Percentiles rank a stretch among this genome's conserved stretches.
These are phyloP conservation scores for Phytophthora tentaculata DNA, from an alignment of 352 stramenopile species.

Conservation along the genomic window DNA sequence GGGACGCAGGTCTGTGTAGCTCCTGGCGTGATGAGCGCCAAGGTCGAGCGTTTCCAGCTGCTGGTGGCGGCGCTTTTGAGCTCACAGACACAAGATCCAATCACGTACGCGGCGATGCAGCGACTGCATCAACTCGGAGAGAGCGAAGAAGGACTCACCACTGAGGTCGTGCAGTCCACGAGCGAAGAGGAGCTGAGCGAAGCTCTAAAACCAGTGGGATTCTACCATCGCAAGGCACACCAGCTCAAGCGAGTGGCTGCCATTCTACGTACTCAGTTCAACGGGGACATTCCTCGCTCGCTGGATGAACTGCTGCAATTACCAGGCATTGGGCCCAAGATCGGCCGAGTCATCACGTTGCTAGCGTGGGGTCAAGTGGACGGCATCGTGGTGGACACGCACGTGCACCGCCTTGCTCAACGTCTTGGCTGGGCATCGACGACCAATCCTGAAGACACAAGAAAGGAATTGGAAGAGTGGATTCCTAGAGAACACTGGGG, in stretches of 20 bases:
- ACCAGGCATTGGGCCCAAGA: constrained; percentile 77
- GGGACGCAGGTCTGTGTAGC: constrained; percentile 72
- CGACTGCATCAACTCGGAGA: constrained; percentile 54
- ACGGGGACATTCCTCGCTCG: constrained; percentile 55
- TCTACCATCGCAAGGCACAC: constrained; percentile 76
- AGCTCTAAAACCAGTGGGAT: constrained; percentile 70
- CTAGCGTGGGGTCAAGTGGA: constrained; percentile 69
- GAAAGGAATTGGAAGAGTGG: constrained; percentile 65
- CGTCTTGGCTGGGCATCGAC: constrained; percentile 59
- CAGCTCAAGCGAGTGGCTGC: constrained; percentile 64
- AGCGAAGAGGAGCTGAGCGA: constrained; percentile 47
- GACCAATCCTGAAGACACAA: constrained; percentile 48
- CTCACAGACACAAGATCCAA: constrained; percentile 73
- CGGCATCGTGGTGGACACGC: constrained; percentile 81
- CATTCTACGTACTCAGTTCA: constrained; percentile 43
- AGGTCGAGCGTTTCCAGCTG: constrained; percentile 66
- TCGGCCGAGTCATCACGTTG: constrained; percentile 69
- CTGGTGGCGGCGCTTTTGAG: constrained; percentile 70
- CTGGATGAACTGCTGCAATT: constrained; percentile 52
- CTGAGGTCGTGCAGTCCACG: constrained; percentile 42
- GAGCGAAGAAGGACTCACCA: constrained; percentile 52
- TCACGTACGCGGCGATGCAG: constrained; percentile 78
- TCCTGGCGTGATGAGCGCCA: constrained; percentile 22
- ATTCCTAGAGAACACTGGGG: constrained; percentile 64
- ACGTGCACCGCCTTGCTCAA: constrained; percentile 75